Conservation (phyloP, 352 stramenopile species). For the Globisporangium viniferum region DNA sequence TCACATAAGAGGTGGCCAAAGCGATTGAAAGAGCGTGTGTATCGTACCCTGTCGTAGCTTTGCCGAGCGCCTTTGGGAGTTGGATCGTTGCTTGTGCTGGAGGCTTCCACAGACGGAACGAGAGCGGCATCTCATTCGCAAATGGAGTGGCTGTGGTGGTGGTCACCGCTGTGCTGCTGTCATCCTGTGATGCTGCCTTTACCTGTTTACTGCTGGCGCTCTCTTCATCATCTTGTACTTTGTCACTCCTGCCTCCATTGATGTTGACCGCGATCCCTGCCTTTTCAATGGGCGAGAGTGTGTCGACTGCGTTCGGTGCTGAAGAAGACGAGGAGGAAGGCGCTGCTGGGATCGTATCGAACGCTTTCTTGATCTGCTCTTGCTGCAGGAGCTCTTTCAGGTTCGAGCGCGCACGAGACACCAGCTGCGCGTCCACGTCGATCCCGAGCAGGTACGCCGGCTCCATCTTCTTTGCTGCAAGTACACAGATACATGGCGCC, state of each 20-base stretch:
- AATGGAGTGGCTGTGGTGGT: slow-evolving; percentile 25
- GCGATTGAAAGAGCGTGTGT: too few relatives aligned
- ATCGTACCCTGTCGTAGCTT: slow-evolving; percentile 48
- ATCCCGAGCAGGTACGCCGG: slow-evolving; percentile 64
- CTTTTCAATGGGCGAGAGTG: not conserved
- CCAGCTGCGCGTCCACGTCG: slow-evolving; percentile 67
- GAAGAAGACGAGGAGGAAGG: not conserved
- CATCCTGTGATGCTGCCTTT: slow-evolving; percentile 5
- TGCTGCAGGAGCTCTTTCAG: slow-evolving; percentile 66
- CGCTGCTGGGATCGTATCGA: slow-evolving; percentile 33
- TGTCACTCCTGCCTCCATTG: not conserved
- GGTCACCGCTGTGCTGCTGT: slow-evolving; percentile 3
- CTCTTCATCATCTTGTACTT: not conserved
- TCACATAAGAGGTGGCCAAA: not conserved
- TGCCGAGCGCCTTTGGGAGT: slow-evolving; percentile 46
- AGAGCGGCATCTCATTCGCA: slow-evolving; percentile 51
- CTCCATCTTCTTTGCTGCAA: slow-evolving; percentile 40
- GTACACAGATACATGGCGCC: not conserved
- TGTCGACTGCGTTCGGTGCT: not conserved
- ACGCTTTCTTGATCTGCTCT: slow-evolving; percentile 52
- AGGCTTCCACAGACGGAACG: slow-evolving; percentile 68
- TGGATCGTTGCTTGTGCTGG: slow-evolving; percentile 26
- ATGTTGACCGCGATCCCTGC: not conserved
- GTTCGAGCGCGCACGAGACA: slow-evolving; percentile 54
- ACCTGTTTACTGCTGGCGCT: not conserved